Evolutionary conservation across 2,329 filamentous ascomycete species (phyloP).

Genomic region (Tolypocladium tropicale): DNA sequence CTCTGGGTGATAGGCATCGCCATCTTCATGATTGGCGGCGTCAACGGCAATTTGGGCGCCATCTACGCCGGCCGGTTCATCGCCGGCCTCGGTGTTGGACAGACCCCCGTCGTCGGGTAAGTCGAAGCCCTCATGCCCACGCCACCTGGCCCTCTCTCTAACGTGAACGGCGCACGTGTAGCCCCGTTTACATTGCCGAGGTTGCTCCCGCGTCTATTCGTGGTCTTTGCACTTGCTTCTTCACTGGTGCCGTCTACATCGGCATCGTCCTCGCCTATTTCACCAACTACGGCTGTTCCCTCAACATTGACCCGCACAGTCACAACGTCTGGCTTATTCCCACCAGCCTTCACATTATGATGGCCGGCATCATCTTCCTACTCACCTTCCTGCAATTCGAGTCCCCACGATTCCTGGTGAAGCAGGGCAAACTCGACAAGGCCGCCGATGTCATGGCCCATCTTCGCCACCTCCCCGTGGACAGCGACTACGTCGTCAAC

Average conservation of each 20-base stretch:
- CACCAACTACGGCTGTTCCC: constrained; percentile 51
- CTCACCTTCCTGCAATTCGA: constrained; percentile 61
- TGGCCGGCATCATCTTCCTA: constrained; percentile 59
- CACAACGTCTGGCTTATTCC: constrained; percentile 53
- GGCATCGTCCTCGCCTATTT: constrained; percentile 76
- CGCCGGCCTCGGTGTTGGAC: constrained; percentile 54
- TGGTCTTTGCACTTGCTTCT: constrained; percentile 58
- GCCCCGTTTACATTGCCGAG: constrained; percentile 62
- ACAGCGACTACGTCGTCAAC: constrained; percentile 49
- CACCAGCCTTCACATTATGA: constrained; percentile 68
- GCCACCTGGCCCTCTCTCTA: background rate
- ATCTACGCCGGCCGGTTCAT: constrained; percentile 59
- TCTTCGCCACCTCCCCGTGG: constrained; percentile 47
- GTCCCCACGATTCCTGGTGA: constrained; percentile 62
- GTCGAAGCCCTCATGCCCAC: constrained; percentile 3
- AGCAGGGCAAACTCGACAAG: constrained; percentile 48
- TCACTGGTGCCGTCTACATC: constrained; percentile 52
- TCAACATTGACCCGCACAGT: constrained; percentile 37
- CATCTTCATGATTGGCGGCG: constrained; percentile 44
- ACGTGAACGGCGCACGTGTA: constrained; percentile 6
- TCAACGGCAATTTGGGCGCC: constrained; percentile 40
- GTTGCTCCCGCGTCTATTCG: constrained; percentile 58
- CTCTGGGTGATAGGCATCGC: constrained; percentile 48
- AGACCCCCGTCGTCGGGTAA: constrained; percentile 53
- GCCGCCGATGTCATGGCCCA: constrained; percentile 44